These are phyloP conservation scores for Acanthamoeba sp. DNA, from an alignment of 208 protist species.

Conservation along the genomic window DNA sequence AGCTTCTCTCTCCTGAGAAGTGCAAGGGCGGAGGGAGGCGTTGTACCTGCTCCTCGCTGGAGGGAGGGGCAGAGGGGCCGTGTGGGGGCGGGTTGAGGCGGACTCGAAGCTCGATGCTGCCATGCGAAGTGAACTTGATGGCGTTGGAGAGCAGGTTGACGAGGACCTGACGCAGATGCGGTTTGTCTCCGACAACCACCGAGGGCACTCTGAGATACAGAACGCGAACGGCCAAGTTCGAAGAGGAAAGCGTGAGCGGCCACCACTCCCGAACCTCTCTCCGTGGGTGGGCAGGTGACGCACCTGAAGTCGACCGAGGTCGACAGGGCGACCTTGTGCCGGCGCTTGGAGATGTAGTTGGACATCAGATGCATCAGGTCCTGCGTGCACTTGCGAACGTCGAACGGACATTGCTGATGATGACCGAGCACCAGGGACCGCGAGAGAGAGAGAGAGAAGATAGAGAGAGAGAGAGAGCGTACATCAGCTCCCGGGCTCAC, in stretches of 20 bases:
- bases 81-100: background rate
- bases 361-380: conserved; percentile 16
- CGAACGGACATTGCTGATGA: conserved; percentile 62
- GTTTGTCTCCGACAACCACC: conserved; percentile 75
- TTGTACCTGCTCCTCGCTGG: too few relatives aligned
- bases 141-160: conserved; percentile 79
- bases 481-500: too few relatives aligned
- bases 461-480: too few relatives aligned
- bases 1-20: too few relatives aligned
- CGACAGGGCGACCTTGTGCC: background rate
- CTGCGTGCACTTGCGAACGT: background rate
- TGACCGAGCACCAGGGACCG: too few relatives aligned
- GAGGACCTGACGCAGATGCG: conserved; percentile 72
- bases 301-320: background rate
- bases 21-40: background rate
- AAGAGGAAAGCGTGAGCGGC: too few relatives aligned
- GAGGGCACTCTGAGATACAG: conserved; percentile 19
- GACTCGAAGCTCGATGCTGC: conserved; percentile 64
- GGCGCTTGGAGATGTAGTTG: background rate
- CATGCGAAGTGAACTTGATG: conserved; percentile 79
- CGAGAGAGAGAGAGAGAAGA: too few relatives aligned
- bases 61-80: too few relatives aligned
- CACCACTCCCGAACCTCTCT: too few relatives aligned
- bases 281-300: too few relatives aligned
- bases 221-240: background rate